Percentiles rank a stretch among this genome's conserved stretches.
Conservation (phyloP, 805 yeast species). For the Saturnispora zaruensis region DNA sequence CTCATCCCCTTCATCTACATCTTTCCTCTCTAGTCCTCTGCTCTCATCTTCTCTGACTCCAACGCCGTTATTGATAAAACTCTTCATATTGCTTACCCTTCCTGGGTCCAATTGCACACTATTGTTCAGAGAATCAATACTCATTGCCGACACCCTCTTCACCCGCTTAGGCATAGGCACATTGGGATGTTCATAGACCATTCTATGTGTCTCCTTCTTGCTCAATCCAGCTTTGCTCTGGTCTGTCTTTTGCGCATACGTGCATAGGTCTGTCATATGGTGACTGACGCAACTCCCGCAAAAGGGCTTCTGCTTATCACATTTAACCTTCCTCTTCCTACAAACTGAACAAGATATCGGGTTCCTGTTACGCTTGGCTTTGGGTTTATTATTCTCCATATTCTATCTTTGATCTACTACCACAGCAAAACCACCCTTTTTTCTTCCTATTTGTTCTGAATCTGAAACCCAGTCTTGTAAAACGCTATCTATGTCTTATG, state of each 20-base stretch:
- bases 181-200: neutral
- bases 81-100: neutral
- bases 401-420: neutral
- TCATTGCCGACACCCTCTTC: neutral
- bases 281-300: slow-evolving; percentile 28
- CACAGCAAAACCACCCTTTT: neutral
- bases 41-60: neutral
- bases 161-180: neutral
- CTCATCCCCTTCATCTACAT: neutral
- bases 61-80: neutral
- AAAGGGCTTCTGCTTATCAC: slow-evolving; percentile 29
- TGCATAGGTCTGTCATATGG: slow-evolving; percentile 24
- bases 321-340: slow-evolving; percentile 38
- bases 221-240: neutral
- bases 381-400: neutral
- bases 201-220: neutral
- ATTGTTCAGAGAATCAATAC: neutral
- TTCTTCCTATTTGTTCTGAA: no score
- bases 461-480: no score
- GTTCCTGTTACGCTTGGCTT: slow-evolving; percentile 33
- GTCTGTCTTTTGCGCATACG: slow-evolving; percentile 16
- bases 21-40: no score
- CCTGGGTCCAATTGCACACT: neutral
- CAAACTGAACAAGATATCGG: slow-evolving; percentile 41
- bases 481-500: no score